These are phyloP conservation scores for Boletus rufocinnamomeus DNA, from an alignment of 768 basidiomycete species.

Conservation along the genomic window DNA sequence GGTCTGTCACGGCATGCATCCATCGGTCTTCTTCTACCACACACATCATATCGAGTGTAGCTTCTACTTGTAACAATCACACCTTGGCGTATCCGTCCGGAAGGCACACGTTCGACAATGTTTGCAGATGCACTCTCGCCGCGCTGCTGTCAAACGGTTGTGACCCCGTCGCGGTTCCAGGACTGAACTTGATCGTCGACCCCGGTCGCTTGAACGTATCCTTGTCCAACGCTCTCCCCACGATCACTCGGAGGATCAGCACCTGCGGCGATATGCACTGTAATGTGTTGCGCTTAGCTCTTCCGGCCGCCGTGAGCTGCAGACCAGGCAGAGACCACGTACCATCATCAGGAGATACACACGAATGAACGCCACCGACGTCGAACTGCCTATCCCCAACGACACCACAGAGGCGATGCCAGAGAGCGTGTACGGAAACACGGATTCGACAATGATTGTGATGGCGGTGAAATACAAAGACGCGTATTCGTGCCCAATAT, in stretches of 20 bases:
- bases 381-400: slow-evolving; percentile 16
- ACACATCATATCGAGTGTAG: not conserved
- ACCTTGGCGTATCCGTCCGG: not conserved
- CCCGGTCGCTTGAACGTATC: not conserved
- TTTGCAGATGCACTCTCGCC: not conserved
- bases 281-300: not conserved
- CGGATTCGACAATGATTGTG: slow-evolving; percentile 24
- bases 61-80: not conserved
- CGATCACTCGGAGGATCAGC: slow-evolving; percentile 28
- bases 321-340: not conserved
- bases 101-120: not conserved
- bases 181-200: slow-evolving; percentile 17
- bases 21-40: not conserved
- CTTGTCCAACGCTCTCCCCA: slow-evolving; percentile 14
- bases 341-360: slow-evolving; percentile 28
- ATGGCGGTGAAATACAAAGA: slow-evolving; percentile 17
- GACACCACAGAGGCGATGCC: slow-evolving; percentile 27
- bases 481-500: slow-evolving; percentile 22
- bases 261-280: slow-evolving; percentile 33
- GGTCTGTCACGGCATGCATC: not conserved
- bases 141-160: not conserved
- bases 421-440: slow-evolving; percentile 27
- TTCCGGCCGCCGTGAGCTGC: no score
- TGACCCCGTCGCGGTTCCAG: not conserved
- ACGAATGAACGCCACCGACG: slow-evolving; percentile 9